Evolutionary conservation across 1,284 basidiomycete species (phyloP), one percentile per base, ranked within the genome.

Genomic region (Porodaedalea pini): DNA sequence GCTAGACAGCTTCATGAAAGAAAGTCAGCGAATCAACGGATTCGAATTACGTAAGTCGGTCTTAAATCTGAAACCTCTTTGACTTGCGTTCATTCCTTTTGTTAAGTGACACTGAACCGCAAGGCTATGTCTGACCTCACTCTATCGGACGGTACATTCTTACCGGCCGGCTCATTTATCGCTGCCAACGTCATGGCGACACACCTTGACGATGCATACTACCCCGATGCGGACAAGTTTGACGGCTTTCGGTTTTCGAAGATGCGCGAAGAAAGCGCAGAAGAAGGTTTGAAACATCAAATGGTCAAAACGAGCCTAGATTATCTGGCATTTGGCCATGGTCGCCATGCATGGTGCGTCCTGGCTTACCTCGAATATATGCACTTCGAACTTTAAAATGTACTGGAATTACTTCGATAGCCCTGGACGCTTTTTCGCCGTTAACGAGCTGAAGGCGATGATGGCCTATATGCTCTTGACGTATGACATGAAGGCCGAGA

Each of bases 1-100:
- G 55, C 60, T 80, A n/a, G 79, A 82, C 60, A 81, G 78, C 58
- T 79, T 81, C 63, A 60, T 82, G 45, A 73, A 76, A 50, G 78
- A 80, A 60, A 71, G 73, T 0, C 71, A 74, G 55, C 68, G 78
- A 8, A 57, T 72, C 43, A 70, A 70, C 32, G 70, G 69, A 0
- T 62, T 70, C 13, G 54, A 52, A 6, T 23, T 54, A n/a, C 31
- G 66, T 69, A 57, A 32, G 63, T 62, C n/a, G 29, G 5, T 13
- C 32, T 23, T 45, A 3, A 10, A 4, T 31, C n/a, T 17, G 21
- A 27, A 29, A 29, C 25, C 5, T 8, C 23, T 6, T 13, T 8
- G 13, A 32, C 19, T 27, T 40, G 31, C 25, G 21, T 11, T n/a
- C n/a, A n/a, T n/a, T n/a, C n/a, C n/a, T n/a, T n/a, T n/a, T 31